Conservation (phyloP, 257 asterid genomes). For the Cruciata laevipes region DNA sequence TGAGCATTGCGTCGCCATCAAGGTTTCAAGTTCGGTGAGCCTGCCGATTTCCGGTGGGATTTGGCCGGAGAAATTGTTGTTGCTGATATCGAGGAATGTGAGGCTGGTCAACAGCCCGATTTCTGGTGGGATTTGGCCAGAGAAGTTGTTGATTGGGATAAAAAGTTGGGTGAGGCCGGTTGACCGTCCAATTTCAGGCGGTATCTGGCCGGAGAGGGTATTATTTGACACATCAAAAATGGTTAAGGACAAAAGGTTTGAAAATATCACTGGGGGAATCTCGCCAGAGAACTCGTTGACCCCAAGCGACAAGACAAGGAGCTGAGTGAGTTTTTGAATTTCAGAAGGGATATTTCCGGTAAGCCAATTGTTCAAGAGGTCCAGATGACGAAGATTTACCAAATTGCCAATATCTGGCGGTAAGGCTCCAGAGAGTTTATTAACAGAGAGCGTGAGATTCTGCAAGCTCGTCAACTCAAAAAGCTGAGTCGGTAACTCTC, state of each 20-base stretch:
- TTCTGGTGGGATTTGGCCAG: constrained; percentile 57
- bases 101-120: constrained; percentile 47
- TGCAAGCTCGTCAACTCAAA: constrained; percentile 35
- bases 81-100: constrained; percentile 49
- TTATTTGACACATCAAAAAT: constrained; percentile 71
- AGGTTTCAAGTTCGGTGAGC: constrained; percentile 33
- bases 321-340: constrained; percentile 41
- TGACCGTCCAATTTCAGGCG: constrained; percentile 51
- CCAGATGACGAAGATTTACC: constrained; percentile 36
- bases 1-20: constrained; percentile 47
- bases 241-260: constrained; percentile 35
- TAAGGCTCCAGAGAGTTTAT: constrained; percentile 49
- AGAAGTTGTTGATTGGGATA: constrained; percentile 53
- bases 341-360: constrained; percentile 53
- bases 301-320: constrained; percentile 51
- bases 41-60: constrained; percentile 62
- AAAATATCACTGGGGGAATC: constrained; percentile 34
- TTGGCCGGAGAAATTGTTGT: constrained; percentile 58
- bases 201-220: constrained; percentile 55
- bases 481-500: constrained; percentile 53
- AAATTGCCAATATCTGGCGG: constrained; percentile 52
- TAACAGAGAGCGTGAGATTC: constrained; percentile 50
- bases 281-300: constrained; percentile 61
- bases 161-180: constrained; percentile 31
- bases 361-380: constrained; percentile 63